A percentile compares a stretch with the other conserved stretches of the same genome.
Conservation (phyloP, 2,329 filamentous ascomycete genomes). For the Pezicula carpinea region DNA sequence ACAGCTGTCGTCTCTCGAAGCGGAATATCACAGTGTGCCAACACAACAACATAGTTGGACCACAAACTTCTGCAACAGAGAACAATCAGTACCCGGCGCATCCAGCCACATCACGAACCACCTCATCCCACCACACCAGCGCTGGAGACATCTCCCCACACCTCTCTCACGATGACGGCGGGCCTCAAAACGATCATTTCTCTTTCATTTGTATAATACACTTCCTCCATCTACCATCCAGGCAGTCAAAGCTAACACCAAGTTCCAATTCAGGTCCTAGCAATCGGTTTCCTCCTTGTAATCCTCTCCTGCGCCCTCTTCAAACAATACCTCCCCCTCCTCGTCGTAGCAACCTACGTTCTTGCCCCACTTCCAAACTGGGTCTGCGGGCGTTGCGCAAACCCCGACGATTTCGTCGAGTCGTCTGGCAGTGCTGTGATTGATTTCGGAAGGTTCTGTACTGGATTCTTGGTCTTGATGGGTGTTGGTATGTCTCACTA, state of each 20-base stretch:
- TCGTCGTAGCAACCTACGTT: slow-evolving; percentile 94
- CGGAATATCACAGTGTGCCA: not conserved
- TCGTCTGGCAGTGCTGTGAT: slow-evolving; percentile 76
- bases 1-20: not conserved
- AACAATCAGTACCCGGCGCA: not conserved
- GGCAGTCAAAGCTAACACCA: slow-evolving; percentile 6
- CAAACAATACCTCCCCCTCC: slow-evolving; percentile 88
- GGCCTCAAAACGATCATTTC: slow-evolving; percentile 99
- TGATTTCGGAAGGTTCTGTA: slow-evolving; percentile 90
- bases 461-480: slow-evolving; percentile 95
- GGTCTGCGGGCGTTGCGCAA: slow-evolving; percentile 84
- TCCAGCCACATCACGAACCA: not conserved
- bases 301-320: slow-evolving; percentile 96
- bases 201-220: slow-evolving; percentile 76
- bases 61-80: too few species aligned
- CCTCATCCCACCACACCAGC: slow-evolving; percentile 3
- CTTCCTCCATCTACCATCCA: not conserved
- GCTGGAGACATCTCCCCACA: slow-evolving; percentile 10
- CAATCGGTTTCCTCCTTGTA: slow-evolving; percentile 96
- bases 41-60: too few species aligned
- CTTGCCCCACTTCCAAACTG: slow-evolving; percentile 94
- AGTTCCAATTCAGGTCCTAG: slow-evolving; percentile 62
- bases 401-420: slow-evolving; percentile 91
- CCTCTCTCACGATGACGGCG: slow-evolving; percentile 53
- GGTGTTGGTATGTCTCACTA: slow-evolving; percentile 71